Evolutionary conservation across 192 early-diverging fungal genomes (phyloP).

Genomic region (Geosiphon pyriformis): DNA sequence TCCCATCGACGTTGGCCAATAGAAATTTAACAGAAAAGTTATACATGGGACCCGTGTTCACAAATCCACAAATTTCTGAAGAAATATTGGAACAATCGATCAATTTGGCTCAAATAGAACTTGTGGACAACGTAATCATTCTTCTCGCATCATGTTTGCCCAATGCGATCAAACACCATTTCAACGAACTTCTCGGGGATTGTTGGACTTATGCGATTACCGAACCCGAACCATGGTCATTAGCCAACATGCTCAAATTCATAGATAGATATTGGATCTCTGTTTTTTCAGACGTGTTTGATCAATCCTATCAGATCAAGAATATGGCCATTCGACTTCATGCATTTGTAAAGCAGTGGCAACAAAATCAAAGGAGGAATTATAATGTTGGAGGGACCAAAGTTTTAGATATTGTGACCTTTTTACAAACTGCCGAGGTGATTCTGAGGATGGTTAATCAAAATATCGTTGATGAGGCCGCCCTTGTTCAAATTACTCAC

Average conservation of each 20-base stretch:
- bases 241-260: conserved; percentile 2
- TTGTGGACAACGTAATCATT: conserved; percentile 3
- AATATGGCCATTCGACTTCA: neutral
- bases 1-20: neutral
- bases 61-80: neutral
- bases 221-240: conserved; percentile 12
- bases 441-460: neutral
- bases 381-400: neutral
- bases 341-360: neutral
- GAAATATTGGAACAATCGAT: neutral
- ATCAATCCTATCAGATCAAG: neutral
- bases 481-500: neutral
- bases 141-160: conserved; percentile 1
- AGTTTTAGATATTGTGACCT: neutral
- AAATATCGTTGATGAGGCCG: neutral
- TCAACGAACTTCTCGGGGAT: conserved; percentile 4
- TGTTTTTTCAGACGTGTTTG: conserved; percentile 8
- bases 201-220: conserved; percentile 14
- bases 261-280: conserved; percentile 11
- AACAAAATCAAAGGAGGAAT: neutral
- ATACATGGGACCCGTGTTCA: neutral
- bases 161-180: conserved; percentile 5
- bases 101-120: neutral
- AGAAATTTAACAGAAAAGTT: neutral
- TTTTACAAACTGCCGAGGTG: neutral